A percentile compares a stretch with the other conserved stretches of the same genome.
Evolutionary conservation across 768 basidiomycete species (phyloP).

Genomic region (Pleurotus ostreatus): DNA sequence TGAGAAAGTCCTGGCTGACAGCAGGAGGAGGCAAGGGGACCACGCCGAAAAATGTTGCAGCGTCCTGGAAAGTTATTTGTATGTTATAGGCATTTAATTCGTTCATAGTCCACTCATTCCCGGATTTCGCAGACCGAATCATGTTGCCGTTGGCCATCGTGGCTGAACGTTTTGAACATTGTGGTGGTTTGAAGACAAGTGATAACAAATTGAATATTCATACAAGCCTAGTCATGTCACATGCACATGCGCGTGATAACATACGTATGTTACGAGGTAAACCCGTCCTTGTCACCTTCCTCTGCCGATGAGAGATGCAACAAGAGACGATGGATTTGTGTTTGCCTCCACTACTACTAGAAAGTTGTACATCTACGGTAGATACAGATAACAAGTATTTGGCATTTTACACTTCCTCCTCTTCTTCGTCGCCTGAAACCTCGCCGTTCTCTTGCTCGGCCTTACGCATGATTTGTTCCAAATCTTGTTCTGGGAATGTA

Average conservation of each 20-base stretch:
- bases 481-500: slow-evolving; percentile 69
- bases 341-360: too few relatives aligned
- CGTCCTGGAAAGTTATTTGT: slow-evolving; percentile 15
- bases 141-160: slow-evolving; percentile 5
- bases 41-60: slow-evolving; percentile 20
- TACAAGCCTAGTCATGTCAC: too few relatives aligned
- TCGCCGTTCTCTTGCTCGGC: slow-evolving; percentile 93
- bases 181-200: too few relatives aligned
- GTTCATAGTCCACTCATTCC: slow-evolving; percentile 11
- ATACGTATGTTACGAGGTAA: too few relatives aligned
- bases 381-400: too few relatives aligned
- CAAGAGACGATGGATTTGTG: too few relatives aligned
- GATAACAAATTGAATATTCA: too few relatives aligned
- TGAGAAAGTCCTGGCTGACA: slow-evolving; percentile 7
- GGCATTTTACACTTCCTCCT: slow-evolving; percentile 39
- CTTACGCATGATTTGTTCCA: slow-evolving; percentile 95
- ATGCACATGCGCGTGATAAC: too few relatives aligned
- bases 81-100: slow-evolving; percentile 24
- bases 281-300: too few relatives aligned
- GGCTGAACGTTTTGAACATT: too few relatives aligned
- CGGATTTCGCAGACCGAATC: slow-evolving; percentile 11
- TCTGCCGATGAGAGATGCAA: too few relatives aligned
- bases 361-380: too few relatives aligned
- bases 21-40: slow-evolving; percentile 16
- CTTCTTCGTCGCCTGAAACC: slow-evolving; percentile 92